A percentile compares a stretch with the other conserved stretches of the same genome.
These are phyloP conservation scores for Rhizophagus prolifer DNA, from an alignment of 192 early-diverging fungal species.

Conservation along the genomic window DNA sequence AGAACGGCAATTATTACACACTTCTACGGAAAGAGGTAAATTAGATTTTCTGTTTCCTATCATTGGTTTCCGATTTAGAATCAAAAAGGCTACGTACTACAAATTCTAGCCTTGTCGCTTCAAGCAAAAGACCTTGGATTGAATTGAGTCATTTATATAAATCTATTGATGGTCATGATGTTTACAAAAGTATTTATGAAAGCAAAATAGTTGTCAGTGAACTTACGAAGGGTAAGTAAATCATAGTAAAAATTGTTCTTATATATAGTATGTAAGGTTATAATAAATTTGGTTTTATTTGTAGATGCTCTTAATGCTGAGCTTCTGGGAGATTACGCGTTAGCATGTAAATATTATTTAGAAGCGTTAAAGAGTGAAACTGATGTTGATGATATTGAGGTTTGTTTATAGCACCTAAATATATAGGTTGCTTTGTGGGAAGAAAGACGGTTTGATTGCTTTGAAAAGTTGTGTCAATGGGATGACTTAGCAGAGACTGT, in stretches of 20 bases:
- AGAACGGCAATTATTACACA: constrained; percentile 44
- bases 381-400: constrained; percentile 42
- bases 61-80: not conserved
- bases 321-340: constrained; percentile 54
- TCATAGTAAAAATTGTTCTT: not conserved
- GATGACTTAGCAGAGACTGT: constrained; percentile 54
- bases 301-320: constrained; percentile 61
- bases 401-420: constrained; percentile 24
- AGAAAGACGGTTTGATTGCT: constrained; percentile 57
- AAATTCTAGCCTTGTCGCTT: constrained; percentile 21
- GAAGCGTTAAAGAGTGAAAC: constrained; percentile 40
- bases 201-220: constrained; percentile 49
- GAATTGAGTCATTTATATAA: constrained; percentile 64
- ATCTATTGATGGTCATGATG: constrained; percentile 58
- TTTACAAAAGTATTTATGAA: constrained; percentile 66
- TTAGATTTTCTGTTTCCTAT: not conserved
- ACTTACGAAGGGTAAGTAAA: constrained; percentile 40
- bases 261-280: not conserved
- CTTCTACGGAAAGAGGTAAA: constrained; percentile 33
- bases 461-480: constrained; percentile 65
- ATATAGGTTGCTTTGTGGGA: constrained; percentile 36
- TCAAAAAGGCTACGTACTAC: constrained; percentile 35
- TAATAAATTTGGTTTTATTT: not conserved
- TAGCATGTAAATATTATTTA: constrained; percentile 46
- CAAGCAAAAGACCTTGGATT: constrained; percentile 50